A percentile compares a stretch with the other conserved stretches of the same genome.
These are phyloP conservation scores for Torrubiellomyces zombiae DNA, from an alignment of 2,329 filamentous ascomycete genomes.

Conservation along the genomic window DNA sequence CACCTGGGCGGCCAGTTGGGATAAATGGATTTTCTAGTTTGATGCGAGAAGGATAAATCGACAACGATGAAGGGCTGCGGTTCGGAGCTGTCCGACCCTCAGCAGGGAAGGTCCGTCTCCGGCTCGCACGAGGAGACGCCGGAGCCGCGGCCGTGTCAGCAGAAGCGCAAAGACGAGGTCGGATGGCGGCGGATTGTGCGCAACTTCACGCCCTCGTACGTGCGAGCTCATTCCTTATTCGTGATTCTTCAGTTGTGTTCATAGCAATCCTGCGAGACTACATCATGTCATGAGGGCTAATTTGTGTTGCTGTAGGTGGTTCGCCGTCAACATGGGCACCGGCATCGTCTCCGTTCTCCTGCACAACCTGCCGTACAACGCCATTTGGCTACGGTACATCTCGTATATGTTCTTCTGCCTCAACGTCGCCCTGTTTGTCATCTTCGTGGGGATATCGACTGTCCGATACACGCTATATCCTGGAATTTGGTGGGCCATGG, in stretches of 20 bases:
- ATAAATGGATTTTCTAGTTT: too few species aligned
- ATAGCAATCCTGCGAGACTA: not conserved
- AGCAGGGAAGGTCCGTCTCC: too few species aligned
- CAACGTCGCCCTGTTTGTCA: constrained; percentile 39
- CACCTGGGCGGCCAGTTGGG: too few species aligned
- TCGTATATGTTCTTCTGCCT: constrained; percentile 43
- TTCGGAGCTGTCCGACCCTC: too few species aligned
- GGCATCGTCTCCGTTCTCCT: constrained; percentile 50
- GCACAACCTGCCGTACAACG: constrained; percentile 43
- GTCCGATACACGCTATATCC: constrained; percentile 50
- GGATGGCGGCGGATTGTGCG: constrained; percentile 29
- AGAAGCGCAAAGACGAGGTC: constrained; percentile 10
- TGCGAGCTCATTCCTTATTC: too few species aligned
- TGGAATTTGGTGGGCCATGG: constrained; percentile 48
- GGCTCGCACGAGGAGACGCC: constrained; percentile 2
- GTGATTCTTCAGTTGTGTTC: constrained; percentile 15
- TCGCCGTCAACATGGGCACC: constrained; percentile 48
- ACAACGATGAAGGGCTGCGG: too few species aligned
- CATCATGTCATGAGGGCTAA: constrained; percentile 1
- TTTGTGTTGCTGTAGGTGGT: constrained; percentile 27
- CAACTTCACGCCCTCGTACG: constrained; percentile 39
- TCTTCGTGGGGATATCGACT: constrained; percentile 35
- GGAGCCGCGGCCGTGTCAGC: constrained; percentile 11
- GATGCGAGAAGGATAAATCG: too few species aligned
- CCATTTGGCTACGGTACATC: constrained; percentile 38